Base-by-base conservation (phyloP, 2,329 filamentous ascomycete genomes). In the Lomentospora prolificans region DNA sequence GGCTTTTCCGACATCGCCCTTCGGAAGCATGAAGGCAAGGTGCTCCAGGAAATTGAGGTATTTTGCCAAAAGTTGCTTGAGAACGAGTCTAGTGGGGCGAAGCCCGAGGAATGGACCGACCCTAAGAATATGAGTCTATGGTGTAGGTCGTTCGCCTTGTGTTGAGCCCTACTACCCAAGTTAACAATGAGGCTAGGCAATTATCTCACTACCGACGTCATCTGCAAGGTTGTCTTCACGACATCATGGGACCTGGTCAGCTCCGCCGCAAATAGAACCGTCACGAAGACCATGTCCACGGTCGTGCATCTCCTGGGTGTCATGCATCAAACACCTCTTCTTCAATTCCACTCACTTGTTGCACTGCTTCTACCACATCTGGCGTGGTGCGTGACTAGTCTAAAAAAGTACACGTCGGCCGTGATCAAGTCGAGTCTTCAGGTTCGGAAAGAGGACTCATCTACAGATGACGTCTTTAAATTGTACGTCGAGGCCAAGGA, bases 381-480 rank as follows among this genome's bases (percentile, higher is more conserved):
- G 55, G 58, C 17, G 41, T 54, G 5, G 53, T 46, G 31, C 36
- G 27, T 28, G 6, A 14, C 14, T 12, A 28, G 46, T 10, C 27
- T 50, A 22, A 25, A 25, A 22, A 28, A 50, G 22, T 28, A 25
- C 46, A 50, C 46, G n/a, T 22, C 14, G 22, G 22, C 27, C 2
- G 46, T 50, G 22, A 25, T 50, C 22, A 25, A 28, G 22, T 25
- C 46, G 10, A 50, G 46, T 22, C 22, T 25, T 10, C 19, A 50
- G 46, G 46, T 50, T 27, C n/a, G 46, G n/a, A 22, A 57, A 3
- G 57, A 39, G 14, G 53, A 59, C 28, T 41, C 69, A 50, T 66
- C 67, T 51, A 74, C 73, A 55, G 73, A 70, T 57, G 73, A 76
- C 55, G 73, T 75, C 60, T 74, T 75, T 61, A 69, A 73, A 58